Evolutionary conservation across 768 basidiomycete genomes (phyloP), one percentile per base, ranked within the genome.

Genomic region (Jaapia argillacea): DNA sequence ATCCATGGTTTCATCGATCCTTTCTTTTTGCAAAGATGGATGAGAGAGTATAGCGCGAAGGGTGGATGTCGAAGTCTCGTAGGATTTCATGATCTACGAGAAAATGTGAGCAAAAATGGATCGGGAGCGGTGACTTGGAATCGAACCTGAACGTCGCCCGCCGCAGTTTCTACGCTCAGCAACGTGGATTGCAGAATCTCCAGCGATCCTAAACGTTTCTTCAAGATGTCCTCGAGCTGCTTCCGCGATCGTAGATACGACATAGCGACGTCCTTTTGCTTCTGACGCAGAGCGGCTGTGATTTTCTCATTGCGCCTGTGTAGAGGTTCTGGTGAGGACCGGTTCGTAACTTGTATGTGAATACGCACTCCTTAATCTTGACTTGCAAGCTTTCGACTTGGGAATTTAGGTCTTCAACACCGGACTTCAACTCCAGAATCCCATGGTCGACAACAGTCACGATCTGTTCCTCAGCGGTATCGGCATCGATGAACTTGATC

Each of bases 1-100:
- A 21, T 92, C 87, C 76, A 94, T 81, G 3, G 91, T 94, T 51
- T 77, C 72, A 45, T 94, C 86, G 38, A 98, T 77, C 40, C 71
- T 73, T 13, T 81, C 81, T n/a, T 77, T 73, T 48, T 82, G 79
- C 10, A 98, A 67, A 0, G 79, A 79, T 0, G 92, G 90, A 51
- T 94, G 79, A 5, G 81, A 67, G 2, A 97, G 74, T 36, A 97
- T 77, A 1, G 77, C 63, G 12, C 73, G 74, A 4, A 97, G 68
- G 0, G 92, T 91, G 4, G 73, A 60, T 0, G 89, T 82, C 4
- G 91, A 92, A 2, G 80, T 78, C 60, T 88, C 75, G 56, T 94
- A 98, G 0, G 80, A 75, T 51, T 75, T 76, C 77, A 98, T 79
- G 40, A 96, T 85, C 89, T 92, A 45, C 40, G 5, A 35, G 42